Evolutionary conservation across 345 rosid genomes (phyloP).

Genomic region (Abelmoschus esculentus): DNA sequence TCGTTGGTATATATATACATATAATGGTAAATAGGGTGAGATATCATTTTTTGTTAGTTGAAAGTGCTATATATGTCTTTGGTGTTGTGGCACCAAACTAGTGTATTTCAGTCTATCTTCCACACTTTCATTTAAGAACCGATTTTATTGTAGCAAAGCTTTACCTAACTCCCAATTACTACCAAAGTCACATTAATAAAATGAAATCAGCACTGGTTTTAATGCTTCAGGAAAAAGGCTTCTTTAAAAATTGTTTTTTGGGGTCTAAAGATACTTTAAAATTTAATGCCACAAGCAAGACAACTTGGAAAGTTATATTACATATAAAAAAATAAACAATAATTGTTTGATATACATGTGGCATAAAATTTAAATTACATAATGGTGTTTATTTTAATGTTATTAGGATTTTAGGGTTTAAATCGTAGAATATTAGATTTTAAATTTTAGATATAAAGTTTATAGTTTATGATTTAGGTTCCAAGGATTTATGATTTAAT

Average conservation of each 20-base stretch:
- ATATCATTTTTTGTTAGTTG: not conserved
- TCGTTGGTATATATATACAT: too few species aligned
- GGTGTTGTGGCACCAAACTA: constrained; percentile 14
- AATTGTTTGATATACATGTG: too few species aligned
- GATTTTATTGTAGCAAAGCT: constrained; percentile 24
- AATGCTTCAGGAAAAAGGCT: constrained; percentile 1
- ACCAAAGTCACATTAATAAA: not conserved
- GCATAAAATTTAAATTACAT: too few species aligned
- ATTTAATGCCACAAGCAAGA: not conserved
- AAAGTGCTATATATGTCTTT: not conserved
- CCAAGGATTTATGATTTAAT: too few species aligned
- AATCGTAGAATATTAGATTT: too few species aligned
- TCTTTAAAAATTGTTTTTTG: not conserved
- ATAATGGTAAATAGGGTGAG: too few species aligned
- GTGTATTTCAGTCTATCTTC: constrained; percentile 18
- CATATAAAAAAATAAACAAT: too few species aligned
- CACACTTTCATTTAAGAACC: constrained; percentile 22
- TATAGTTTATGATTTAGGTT: too few species aligned
- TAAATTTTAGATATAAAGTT: too few species aligned
- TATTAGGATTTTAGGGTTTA: too few species aligned
- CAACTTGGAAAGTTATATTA: not conserved
- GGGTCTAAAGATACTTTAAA: not conserved
- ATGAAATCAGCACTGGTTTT: not conserved
- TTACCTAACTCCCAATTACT: constrained; percentile 29
- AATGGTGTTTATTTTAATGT: too few species aligned